Evolutionary conservation across 495 filamentous ascomycete species (phyloP).

Genomic region (Cenococcum geophilum): DNA sequence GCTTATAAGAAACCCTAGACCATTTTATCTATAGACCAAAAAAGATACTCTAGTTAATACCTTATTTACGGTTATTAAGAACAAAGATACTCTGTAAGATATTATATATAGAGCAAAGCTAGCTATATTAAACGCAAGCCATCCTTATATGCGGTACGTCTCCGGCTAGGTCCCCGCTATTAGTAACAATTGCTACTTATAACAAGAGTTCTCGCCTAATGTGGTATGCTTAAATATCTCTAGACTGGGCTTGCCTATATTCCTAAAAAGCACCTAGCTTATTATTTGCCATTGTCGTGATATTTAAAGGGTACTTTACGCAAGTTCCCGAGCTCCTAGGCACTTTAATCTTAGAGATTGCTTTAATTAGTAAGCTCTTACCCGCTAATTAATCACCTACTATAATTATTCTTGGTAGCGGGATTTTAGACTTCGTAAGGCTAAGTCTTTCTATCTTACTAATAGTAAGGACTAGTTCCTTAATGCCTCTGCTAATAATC

Average conservation of each 20-base stretch:
- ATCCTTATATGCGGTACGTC: constrained; percentile 43
- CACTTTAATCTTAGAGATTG: constrained; percentile 68
- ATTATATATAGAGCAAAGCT: constrained; percentile 63
- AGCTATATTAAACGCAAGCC: constrained; percentile 59
- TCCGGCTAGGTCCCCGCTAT: constrained; percentile 42
- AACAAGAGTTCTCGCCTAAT: constrained; percentile 72
- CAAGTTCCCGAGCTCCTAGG: constrained; percentile 65
- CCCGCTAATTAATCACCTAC: constrained; percentile 78
- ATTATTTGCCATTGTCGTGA: constrained; percentile 55
- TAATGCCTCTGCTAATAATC: constrained; percentile 15
- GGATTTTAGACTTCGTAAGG: constrained; percentile 42
- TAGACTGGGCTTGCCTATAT: constrained; percentile 55
- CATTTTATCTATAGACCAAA: constrained; percentile 39
- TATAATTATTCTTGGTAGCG: constrained; percentile 57
- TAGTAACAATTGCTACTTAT: constrained; percentile 24
- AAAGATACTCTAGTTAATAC: constrained; percentile 38
- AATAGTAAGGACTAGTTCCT: constrained; percentile 32
- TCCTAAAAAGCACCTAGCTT: constrained; percentile 48
- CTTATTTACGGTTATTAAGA: constrained; percentile 40
- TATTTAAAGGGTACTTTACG: constrained; percentile 70
- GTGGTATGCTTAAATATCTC: constrained; percentile 67
- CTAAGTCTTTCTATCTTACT: constrained; percentile 31
- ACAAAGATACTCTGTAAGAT: constrained; percentile 50
- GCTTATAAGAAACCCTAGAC: constrained; percentile 26
- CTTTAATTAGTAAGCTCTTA: constrained; percentile 75